phyloP scores from a whole-genome alignment of 225 moss, liverwort and hornwort genomes.

The Bryum argenteum region DNA sequence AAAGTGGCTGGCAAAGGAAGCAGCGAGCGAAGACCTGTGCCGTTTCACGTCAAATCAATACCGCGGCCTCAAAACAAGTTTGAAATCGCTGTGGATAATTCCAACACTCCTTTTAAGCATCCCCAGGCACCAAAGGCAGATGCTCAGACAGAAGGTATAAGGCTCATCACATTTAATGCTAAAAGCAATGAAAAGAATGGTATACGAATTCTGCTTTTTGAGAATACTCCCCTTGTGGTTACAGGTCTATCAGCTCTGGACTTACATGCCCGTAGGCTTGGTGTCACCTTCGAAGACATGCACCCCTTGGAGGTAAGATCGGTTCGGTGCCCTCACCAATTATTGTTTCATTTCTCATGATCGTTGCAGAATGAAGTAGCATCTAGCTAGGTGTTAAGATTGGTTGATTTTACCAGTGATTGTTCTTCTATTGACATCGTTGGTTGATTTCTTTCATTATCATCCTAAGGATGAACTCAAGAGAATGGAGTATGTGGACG shows the following conservation, averaged over 20 bases:
- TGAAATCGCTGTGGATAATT: conserved; percentile 81
- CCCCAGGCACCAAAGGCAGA: conserved; percentile 28
- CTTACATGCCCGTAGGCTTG: conserved; percentile 64
- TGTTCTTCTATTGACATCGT: conserved; percentile 20
- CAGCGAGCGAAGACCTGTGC: conserved; percentile 60
- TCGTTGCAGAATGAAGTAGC: not conserved
- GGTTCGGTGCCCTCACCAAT: not conserved
- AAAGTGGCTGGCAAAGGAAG: conserved; percentile 55
- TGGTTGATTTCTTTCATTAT: conserved; percentile 12
- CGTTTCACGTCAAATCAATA: conserved; percentile 80
- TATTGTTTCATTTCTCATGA: not conserved
- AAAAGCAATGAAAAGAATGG: conserved; percentile 6
- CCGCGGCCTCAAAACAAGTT: conserved; percentile 96
- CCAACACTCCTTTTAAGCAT: conserved; percentile 80
- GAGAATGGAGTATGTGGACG: conserved; percentile 66
- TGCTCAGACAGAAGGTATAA: conserved; percentile 35
- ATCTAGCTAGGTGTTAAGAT: conserved; percentile 1
- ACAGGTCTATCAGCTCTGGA: conserved; percentile 60
- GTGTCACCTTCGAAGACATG: conserved; percentile 45
- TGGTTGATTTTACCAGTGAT: not conserved
- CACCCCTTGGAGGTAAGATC: conserved; percentile 80
- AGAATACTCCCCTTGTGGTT: not conserved
- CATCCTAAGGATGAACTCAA: conserved; percentile 77
- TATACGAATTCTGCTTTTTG: not conserved
- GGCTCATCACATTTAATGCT: not conserved